Conservation (phyloP, 1,139 yeast species). For the Scheffersomyces lignicola region DNA sequence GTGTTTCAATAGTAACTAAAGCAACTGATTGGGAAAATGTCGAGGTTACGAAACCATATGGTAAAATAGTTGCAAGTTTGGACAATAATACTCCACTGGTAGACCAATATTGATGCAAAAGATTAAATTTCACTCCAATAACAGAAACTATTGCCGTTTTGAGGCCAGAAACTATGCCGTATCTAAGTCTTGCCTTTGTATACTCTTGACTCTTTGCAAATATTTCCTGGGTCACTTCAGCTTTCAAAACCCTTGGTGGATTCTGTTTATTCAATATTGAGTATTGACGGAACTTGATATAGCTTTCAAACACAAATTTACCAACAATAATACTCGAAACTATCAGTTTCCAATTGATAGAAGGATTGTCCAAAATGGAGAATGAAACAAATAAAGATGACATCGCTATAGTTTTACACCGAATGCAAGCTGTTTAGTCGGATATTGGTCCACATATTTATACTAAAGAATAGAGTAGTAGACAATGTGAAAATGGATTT, state of each 20-base stretch:
- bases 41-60: conserved; percentile 46
- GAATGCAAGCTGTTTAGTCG: too few species aligned
- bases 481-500: too few species aligned
- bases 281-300: conserved; percentile 76
- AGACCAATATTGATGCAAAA: conserved; percentile 71
- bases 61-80: conserved; percentile 32
- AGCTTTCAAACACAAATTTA: conserved; percentile 73
- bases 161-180: conserved; percentile 59
- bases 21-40: conserved; percentile 66
- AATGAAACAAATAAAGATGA: too few species aligned
- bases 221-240: conserved; percentile 68
- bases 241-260: conserved; percentile 64
- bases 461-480: too few species aligned
- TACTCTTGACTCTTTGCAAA: conserved; percentile 78
- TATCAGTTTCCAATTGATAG: conserved; percentile 76
- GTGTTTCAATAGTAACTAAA: conserved; percentile 48
- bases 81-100: conserved; percentile 45
- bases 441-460: too few species aligned
- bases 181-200: conserved; percentile 77
- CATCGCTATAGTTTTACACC: too few species aligned
- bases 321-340: conserved; percentile 75
- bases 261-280: conserved; percentile 54
- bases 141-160: conserved; percentile 57
- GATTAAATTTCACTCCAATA: conserved; percentile 56
- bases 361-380: conserved; percentile 40